Percentiles rank a stretch among this genome's conserved stretches.
Conservation (phyloP, 2,329 filamentous ascomycete genomes). For the Chrysoporthe cubensis region DNA sequence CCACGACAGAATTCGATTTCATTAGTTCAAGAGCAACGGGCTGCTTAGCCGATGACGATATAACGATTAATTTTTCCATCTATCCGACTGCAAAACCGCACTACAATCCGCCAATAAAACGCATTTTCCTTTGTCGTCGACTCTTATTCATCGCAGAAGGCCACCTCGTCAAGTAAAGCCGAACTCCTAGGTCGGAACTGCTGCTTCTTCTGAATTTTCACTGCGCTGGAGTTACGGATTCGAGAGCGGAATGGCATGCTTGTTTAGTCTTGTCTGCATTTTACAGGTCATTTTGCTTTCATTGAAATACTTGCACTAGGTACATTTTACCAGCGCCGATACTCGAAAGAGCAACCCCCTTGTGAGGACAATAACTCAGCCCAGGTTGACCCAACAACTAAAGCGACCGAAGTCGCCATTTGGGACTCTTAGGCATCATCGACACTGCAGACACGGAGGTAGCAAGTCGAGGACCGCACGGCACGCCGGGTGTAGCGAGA, state of each 20-base stretch:
- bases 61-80: slow-evolving; percentile 21
- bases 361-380: not conserved
- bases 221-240: slow-evolving; percentile 26
- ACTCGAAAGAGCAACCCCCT: not conserved
- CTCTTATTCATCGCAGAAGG: slow-evolving; percentile 19
- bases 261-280: slow-evolving; percentile 22
- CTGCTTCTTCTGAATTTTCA: slow-evolving; percentile 4
- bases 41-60: slow-evolving; percentile 26
- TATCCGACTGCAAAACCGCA: slow-evolving; percentile 11
- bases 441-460: not conserved
- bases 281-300: slow-evolving; percentile 19
- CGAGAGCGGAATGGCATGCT: slow-evolving; percentile 21
- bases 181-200: slow-evolving; percentile 6
- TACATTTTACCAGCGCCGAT: slow-evolving; percentile 14
- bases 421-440: not conserved
- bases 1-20: slow-evolving; percentile 17
- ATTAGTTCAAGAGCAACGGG: slow-evolving; percentile 18
- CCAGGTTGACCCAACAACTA: not conserved
- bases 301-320: slow-evolving; percentile 15
- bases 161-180: slow-evolving; percentile 2
- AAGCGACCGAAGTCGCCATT: not conserved
- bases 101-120: slow-evolving; percentile 19
- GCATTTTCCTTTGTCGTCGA: slow-evolving; percentile 23
- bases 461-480: not conserved
- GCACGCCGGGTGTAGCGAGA: not conserved